Evolutionary conservation across 495 filamentous ascomycete genomes (phyloP), one percentile per base, ranked within the genome.

Genomic region (Daldinia childiae): DNA sequence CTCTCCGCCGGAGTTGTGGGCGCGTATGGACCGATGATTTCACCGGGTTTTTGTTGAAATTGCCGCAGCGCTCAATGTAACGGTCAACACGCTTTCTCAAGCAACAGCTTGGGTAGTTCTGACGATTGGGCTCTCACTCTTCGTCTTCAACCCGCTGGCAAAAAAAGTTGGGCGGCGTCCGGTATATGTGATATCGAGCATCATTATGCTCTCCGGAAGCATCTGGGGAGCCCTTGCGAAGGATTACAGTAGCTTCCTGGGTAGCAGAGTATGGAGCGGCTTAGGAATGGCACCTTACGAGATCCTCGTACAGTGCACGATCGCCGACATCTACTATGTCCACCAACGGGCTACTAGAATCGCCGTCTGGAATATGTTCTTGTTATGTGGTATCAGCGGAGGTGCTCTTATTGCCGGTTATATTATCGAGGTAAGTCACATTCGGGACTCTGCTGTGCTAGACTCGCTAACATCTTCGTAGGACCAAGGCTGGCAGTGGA

Each of bases 301-400:
- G 68, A 83, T 86, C 8, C 77, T 89, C 11, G 83, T 89, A 6
- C 84, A 87, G 68, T 86, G 83, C 48, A 84, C 80, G 0, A 84
- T 88, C 39, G 86, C 84, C 9, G 86, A 87, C 63, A 72, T 87
- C 63, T 88, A 88, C 78, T 91, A 87, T 71, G 89, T 91, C 32
- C 89, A 91, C 72, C 80, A 91, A 76, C 83, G 89, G 26, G 89
- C 87, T 0, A 89, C 87, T 19, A 83, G 89, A 1, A 88, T 90
- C 36, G 89, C 89, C 0, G 79, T 87, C 21, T 91, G 89, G 82
- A 90, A 90, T 67, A 77, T 91, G 60, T 88, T 88, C 43, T 80
- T 91, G 27, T 73, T 89, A 15, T 83, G 83, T 39, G 82, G 80
- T 11, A 84, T 84, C n/a, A 82, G 79, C 57, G 83, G 85, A 38